A percentile compares a stretch with the other conserved stretches of the same genome.
Evolutionary conservation across 139 green algal species (phyloP).

Genomic region (Chlorella sp.): DNA sequence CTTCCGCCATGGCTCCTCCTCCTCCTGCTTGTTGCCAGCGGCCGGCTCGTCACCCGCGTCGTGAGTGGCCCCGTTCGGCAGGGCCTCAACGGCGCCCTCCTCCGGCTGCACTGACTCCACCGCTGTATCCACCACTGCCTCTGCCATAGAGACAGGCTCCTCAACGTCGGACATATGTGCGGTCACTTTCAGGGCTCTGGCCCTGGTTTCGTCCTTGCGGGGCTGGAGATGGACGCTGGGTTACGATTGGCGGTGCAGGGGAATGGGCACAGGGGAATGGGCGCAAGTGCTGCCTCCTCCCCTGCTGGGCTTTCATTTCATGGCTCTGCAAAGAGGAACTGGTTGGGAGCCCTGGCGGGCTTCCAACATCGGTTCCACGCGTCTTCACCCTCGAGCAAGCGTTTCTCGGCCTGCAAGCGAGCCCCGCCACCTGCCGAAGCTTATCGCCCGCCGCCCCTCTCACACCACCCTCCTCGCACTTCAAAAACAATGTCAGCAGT

Average conservation of each 20-base stretch:
- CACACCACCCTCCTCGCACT: neutral
- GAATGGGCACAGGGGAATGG: too few species aligned
- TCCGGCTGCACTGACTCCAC: neutral
- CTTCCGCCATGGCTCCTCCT: constrained; percentile 30
- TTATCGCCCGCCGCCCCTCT: neutral
- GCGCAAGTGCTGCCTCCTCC: too few species aligned
- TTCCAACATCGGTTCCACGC: too few species aligned
- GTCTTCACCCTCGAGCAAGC: neutral
- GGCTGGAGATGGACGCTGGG: too few species aligned
- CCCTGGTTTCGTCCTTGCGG: too few species aligned
- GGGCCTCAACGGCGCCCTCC: neutral
- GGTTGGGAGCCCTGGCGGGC: too few species aligned
- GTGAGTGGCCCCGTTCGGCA: neutral
- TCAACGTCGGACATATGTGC: neutral
- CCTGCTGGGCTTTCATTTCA: too few species aligned
- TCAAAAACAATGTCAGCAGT: neutral
- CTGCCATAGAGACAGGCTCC: neutral
- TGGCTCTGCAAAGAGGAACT: too few species aligned
- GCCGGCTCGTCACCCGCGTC: too few species aligned
- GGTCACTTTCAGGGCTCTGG: too few species aligned
- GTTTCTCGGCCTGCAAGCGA: neutral
- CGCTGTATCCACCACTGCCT: neutral
- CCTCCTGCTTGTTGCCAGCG: neutral
- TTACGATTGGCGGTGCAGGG: too few species aligned
- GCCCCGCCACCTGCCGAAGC: neutral